Evolutionary conservation across 306 rosid species (phyloP), one percentile per base, ranked within the genome.

Genomic region (Vigna angularis): DNA sequence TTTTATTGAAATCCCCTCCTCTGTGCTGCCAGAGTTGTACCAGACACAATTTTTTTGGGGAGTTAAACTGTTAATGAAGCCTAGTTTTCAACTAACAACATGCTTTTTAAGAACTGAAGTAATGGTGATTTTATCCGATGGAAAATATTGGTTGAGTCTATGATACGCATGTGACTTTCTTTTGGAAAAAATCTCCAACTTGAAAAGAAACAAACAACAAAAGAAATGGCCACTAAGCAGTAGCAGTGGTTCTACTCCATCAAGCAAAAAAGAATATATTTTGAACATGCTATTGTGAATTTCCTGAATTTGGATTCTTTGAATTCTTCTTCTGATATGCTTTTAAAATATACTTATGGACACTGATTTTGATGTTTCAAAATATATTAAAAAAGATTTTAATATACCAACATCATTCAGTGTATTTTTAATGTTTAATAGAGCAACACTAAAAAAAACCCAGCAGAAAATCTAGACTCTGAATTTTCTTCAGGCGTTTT

Each of bases 231-330:
- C 10, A 50, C 32, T 16, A 58, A 15, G 24, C 45, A 28, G 30
- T 28, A 42, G 53, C 42, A 45, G 78, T 62, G 72, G 47, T 45
- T 45, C 73, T 40, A 52, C 58, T 18, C 44, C 20, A 38, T 3
- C 48, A 38, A 24, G 38, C 45, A 79, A 18, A 79, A 20, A 38
- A 66, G 78, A 79, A 62, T 69, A 5, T 22, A 71, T 50, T 62
- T 61, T 66, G 26, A 36, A 57, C 28, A 38, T 24, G 67, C 74
- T 14, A 66, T 20, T 50, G 14, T 66, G 42, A 47, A 48, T 70
- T 65, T 34, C 56, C 24, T 58, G 48, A 76, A 69, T 20, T 26
- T 26, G 28, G 28, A 26, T 26, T 26, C 28, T 26, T 26, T 26
- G 28, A 26, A 26, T 26, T 26, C 3, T 26, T 26, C 28, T 26